Conservation (phyloP, 768 basidiomycete species). For the Calocybe indica region DNA sequence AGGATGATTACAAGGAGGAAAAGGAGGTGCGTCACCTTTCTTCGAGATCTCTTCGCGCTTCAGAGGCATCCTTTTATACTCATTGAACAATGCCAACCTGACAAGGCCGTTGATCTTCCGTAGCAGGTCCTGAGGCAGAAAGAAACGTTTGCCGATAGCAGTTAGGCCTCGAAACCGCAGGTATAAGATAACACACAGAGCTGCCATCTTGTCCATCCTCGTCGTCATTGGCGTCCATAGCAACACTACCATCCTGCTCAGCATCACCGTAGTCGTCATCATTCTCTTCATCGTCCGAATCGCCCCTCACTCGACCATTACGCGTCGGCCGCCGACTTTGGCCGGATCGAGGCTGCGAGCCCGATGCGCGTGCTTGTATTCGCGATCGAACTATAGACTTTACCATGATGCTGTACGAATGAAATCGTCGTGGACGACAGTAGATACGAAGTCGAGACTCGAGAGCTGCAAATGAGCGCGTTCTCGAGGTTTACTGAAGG, state of each 20-base stretch:
- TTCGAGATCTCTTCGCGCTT: conserved; percentile 83
- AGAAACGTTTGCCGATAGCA: neutral
- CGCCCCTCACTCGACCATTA: conserved; percentile 21
- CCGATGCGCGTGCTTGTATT: no score
- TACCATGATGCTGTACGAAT: no score
- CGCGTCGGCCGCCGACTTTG: conserved; percentile 27
- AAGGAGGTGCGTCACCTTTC: conserved; percentile 45
- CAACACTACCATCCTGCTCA: conserved; percentile 26
- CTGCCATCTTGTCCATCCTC: conserved; percentile 16
- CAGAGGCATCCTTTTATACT: conserved; percentile 62
- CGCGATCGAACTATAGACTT: no score
- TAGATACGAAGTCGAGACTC: no score
- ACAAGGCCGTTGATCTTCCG: conserved; percentile 68
- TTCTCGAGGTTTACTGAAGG: no score
- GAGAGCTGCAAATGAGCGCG: no score
- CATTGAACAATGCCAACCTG: conserved; percentile 75
- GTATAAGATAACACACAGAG: conserved; percentile 8
- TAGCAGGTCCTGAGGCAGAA: conserved; percentile 44
- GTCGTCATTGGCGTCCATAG: conserved; percentile 21
- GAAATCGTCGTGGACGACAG: no score
- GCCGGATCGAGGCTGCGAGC: neutral
- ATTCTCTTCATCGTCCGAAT: conserved; percentile 31
- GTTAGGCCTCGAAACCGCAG: conserved; percentile 1
- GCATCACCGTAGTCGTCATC: conserved; percentile 28
- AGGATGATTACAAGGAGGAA: neutral